Evolutionary conservation across 169 alveolate species (phyloP).

Genomic region (Eimeria sp.): DNA sequence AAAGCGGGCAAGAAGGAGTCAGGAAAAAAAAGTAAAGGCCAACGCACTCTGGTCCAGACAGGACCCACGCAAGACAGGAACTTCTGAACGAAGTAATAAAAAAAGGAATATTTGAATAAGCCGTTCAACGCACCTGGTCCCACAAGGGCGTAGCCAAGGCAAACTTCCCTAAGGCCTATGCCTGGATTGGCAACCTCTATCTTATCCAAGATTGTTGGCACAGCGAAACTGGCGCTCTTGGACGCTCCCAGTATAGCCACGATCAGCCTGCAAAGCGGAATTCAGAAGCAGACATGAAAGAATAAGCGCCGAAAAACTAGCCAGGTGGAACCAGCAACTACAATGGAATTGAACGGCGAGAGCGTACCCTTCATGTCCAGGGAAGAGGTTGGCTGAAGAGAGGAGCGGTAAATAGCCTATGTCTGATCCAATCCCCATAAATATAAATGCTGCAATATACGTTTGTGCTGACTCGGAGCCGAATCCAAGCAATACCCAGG

Average conservation of each 20-base stretch:
- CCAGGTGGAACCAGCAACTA: not conserved
- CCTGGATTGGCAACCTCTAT: constrained; percentile 33
- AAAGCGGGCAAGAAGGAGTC: not conserved
- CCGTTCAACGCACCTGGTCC: constrained; percentile 66
- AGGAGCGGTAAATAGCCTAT: constrained; percentile 82
- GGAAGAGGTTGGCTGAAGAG: constrained; percentile 80
- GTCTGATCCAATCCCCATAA: constrained; percentile 83
- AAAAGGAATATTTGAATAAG: not conserved
- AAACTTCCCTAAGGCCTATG: constrained; percentile 48
- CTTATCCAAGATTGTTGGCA: constrained; percentile 79
- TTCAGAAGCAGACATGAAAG: not conserved
- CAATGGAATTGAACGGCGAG: not conserved
- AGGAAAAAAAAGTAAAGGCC: not conserved
- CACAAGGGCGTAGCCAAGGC: constrained; percentile 61
- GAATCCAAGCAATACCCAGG: constrained; percentile 81
- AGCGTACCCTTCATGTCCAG: constrained; percentile 81
- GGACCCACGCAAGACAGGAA: not conserved
- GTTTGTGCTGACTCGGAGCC: constrained; percentile 58
- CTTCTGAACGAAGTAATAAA: not conserved
- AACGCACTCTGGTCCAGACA: not conserved
- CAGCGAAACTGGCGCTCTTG: constrained; percentile 80
- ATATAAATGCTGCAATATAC: constrained; percentile 79
- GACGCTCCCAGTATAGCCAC: constrained; percentile 83
- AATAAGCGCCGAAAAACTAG: not conserved
- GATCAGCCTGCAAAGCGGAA: constrained; percentile 44